Evolutionary conservation across 129 eudicot species (phyloP), one percentile per base, ranked within the genome.

Genomic region (Cynara cardunculus): DNA sequence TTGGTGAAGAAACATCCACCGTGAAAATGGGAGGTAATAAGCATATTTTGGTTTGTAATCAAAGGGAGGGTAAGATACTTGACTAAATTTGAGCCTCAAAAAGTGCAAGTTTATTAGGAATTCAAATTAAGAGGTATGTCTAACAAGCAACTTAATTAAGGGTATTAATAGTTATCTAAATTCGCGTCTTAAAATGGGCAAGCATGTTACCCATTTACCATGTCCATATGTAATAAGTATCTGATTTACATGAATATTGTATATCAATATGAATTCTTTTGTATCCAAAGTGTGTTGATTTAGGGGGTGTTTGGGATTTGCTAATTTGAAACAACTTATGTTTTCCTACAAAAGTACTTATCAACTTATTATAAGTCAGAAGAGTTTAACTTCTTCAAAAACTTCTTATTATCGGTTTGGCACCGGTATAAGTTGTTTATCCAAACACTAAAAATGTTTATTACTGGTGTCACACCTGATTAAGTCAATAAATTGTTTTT

Each of bases 51-150:
- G 78, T 74, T 81, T 73, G 39, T 30, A 69, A 49, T 82, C 85
- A 81, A 65, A 75, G 69, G 76, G 19, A 75, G 69, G 76, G 19
- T 74, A 34, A 71, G 31, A 66, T 53, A 32, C 19, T 69, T 81
- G 75, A 30, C 53, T 19, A 67, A 37, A 12, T 82, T 31, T 75
- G 37, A 75, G 85, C 85, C 85, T 44, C 37, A 76, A 82, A 82
- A 75, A 46, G 19, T 82, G 85, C 85, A 75, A 75, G 80, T 68
- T 46, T 82, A 67, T 31, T 82, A 34, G 85, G 85, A 68, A 69
- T 49, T 61, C 46, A 59, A 72, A 49, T 14, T 7, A 25, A 30
- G 10, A 79, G 9, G 76, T 30, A 56, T 56, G 8, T 56, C 6
- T n/a, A 70, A 49, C 21, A 80, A 80, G 62, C 72, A 80, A 71